Base-by-base conservation (phyloP, 495 filamentous ascomycete genomes). In the Hyaloscypha variabilis region DNA sequence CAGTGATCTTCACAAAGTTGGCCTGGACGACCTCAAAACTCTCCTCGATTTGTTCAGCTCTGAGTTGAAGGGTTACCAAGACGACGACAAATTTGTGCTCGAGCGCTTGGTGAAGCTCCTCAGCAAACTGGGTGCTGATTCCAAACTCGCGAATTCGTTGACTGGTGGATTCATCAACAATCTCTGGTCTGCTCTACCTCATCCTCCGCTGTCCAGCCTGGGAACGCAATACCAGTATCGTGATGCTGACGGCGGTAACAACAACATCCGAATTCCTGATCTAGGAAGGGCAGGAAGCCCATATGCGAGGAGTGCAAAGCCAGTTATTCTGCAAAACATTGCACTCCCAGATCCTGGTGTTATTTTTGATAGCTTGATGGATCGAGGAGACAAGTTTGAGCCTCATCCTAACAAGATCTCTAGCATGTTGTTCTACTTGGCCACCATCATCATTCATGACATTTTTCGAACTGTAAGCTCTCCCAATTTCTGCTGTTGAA, bases 401-500 rank as follows among this genome's bases (percentile, higher is more conserved):
- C 53, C 63, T 2, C 69, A 73, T 58, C 67, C 69, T 0, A 65
- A 66, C 19, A 90, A 91, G 67, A 88, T 96, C 23, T 96, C 93
- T 1, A 94, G 91, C 71, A 83, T 96, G 62, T 78, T 97, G 14
- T 97, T 93, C 82, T 94, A 97, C 68, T 85, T 93, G 73, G 93
- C 92, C 8, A 91, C 88, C 19, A 91, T 96, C 62, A 94, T 97
- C 66, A 96, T 95, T 70, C 93, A 97, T 68, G 90, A 88, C 81
- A 72, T 79, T 61, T 82, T 81, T 62, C 69, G 74, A 11, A 80
- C 79, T 3, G 66, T 68, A 25, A 64, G 69, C 53, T 34, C 1
- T 24, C 39, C 10, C 24, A 25, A 28, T 11, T 10, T 4, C 8
- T n/a, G 6, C 31, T 42, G 21, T 30, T 8, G 2, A 8, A 63